Evolutionary conservation across 2,329 filamentous ascomycete genomes (phyloP).

Genomic region (Xylariales sp.): DNA sequence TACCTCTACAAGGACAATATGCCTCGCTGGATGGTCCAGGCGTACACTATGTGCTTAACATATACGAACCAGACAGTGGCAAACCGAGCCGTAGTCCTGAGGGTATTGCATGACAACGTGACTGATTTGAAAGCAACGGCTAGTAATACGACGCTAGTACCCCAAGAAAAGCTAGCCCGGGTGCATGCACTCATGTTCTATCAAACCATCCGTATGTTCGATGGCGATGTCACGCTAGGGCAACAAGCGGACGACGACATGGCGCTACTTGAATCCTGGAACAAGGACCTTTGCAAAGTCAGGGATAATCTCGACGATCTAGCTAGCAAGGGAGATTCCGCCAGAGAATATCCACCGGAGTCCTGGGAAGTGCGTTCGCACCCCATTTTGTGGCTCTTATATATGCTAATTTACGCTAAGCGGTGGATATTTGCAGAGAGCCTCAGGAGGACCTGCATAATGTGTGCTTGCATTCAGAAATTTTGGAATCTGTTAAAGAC

Average conservation of each 20-base stretch:
- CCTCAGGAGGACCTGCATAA: slow-evolving; percentile 54
- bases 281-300: slow-evolving; percentile 50
- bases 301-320: slow-evolving; percentile 52
- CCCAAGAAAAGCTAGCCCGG: slow-evolving; percentile 56
- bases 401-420: slow-evolving; percentile 33
- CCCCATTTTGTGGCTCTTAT: not conserved
- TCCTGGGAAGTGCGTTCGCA: slow-evolving; percentile 54
- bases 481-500: slow-evolving; percentile 50
- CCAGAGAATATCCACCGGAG: slow-evolving; percentile 52
- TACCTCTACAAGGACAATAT: slow-evolving; percentile 55
- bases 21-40: slow-evolving; percentile 55
- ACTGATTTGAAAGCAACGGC: slow-evolving; percentile 53
- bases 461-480: slow-evolving; percentile 50
- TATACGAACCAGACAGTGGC: slow-evolving; percentile 53
- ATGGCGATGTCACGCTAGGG: slow-evolving; percentile 56
- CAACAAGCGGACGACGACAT: slow-evolving; percentile 57
- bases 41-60: slow-evolving; percentile 55
- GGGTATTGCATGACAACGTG: slow-evolving; percentile 54
- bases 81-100: slow-evolving; percentile 56
- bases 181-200: slow-evolving; percentile 57
- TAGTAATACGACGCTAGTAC: slow-evolving; percentile 43
- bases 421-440: slow-evolving; percentile 59
- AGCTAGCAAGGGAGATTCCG: slow-evolving; percentile 40
- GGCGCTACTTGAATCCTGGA: slow-evolving; percentile 53
- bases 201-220: slow-evolving; percentile 57